Evolutionary conservation across 495 filamentous ascomycete species (phyloP), one percentile per base, ranked within the genome.

Genomic region (Annulohypoxylon maeteangense): DNA sequence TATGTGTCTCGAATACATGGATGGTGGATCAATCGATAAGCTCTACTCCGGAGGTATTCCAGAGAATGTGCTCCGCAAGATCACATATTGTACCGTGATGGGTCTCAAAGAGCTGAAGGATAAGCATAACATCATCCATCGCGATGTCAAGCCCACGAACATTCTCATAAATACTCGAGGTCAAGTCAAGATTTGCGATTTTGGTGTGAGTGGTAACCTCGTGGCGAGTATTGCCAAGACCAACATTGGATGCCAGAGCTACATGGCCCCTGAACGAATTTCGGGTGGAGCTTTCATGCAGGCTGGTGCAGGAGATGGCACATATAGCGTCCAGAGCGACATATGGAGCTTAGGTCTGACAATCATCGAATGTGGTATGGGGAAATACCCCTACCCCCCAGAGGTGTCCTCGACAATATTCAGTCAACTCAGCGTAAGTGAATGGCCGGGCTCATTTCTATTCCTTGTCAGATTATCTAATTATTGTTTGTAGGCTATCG

Each of bases 1-100:
- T 78, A 98, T 99, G 79, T 99, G 95, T 81, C 96, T 99, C 78
- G 95, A 99, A 78, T 97, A 92, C 77, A 99, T 99, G 95, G 94
- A 99, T 80, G 95, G 96, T 58, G 95, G 95, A n/a, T 97, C 94
- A 40, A 93, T 98, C 74, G 95, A 99, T 81, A 97, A 97, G 74
- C 80, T 98, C 16, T 99, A 99, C 79, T 89, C 88, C n/a, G 93
- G 93, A 59, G 95, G 95, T 31, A 89, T 99, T 53, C 92, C 95
- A 1, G 95, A 99, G 75, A 87, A 86, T 57, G 89, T 98, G 6
- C 83, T 99, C 44, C 90, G 93, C 44, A 98, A 98, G 76, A 93
- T 98, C 64, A 91, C 94, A 0, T 87, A 95, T n/a, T 90, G 92
- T 42, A 97, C 95, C 1, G 87, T 93, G 20, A 92, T 94, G 87